Conservation (phyloP, 768 basidiomycete species). For the Suillus discolor region DNA sequence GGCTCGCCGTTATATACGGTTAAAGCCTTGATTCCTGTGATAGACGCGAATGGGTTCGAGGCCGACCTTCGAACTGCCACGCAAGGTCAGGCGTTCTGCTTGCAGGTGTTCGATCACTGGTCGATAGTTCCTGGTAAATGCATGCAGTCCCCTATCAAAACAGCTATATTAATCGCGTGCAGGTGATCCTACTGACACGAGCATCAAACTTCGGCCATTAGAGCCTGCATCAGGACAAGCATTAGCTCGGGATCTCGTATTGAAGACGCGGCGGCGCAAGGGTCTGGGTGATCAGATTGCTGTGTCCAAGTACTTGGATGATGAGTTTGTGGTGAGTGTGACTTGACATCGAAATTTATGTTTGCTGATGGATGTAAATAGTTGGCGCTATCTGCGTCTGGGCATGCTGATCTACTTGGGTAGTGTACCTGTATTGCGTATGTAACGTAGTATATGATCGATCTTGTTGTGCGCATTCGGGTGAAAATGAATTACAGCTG, state of each 20-base stretch:
- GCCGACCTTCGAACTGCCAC: slow-evolving; percentile 97
- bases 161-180: slow-evolving; percentile 3
- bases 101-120: slow-evolving; percentile 99
- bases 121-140: slow-evolving; percentile 90
- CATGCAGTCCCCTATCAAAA: background rate
- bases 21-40: slow-evolving; percentile 96
- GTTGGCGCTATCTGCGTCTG: slow-evolving; percentile 93
- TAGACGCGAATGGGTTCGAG: slow-evolving; percentile 99
- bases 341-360: background rate
- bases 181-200: slow-evolving; percentile 98
- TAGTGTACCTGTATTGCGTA: slow-evolving; percentile 32
- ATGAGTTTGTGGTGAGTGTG: slow-evolving; percentile 86
- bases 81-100: slow-evolving; percentile 98
- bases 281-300: slow-evolving; percentile 97
- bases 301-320: slow-evolving; percentile 95
- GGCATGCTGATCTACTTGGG: slow-evolving; percentile 91
- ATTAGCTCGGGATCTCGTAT: slow-evolving; percentile 89
- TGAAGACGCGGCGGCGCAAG: slow-evolving; percentile 96
- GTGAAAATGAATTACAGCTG: slow-evolving; percentile 27
- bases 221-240: slow-evolving; percentile 98
- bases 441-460: slow-evolving; percentile 15
- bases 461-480: background rate
- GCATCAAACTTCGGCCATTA: slow-evolving; percentile 92
- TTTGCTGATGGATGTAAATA: slow-evolving; percentile 32
- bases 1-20: slow-evolving; percentile 98